Evolutionary conservation across 441 rosid genomes (phyloP).

Genomic region (Pelargonium australe): DNA sequence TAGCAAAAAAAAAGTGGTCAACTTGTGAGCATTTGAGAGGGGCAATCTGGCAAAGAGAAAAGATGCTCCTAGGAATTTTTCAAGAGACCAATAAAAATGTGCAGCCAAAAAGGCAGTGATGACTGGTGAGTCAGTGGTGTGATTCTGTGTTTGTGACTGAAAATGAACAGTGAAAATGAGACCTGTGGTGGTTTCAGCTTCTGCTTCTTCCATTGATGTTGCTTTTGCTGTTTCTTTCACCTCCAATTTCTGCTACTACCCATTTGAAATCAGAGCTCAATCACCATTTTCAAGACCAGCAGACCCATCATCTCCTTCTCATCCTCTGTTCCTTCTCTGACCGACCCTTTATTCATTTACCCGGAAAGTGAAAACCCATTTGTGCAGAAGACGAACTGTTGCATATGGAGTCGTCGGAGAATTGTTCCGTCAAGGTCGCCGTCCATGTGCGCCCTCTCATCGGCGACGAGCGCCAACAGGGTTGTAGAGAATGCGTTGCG

Average conservation of each 20-base stretch:
- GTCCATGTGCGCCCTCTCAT: constrained; percentile 59
- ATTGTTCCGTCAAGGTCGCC: constrained; percentile 55
- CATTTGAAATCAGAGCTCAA: neutral
- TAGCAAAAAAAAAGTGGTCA: too few relatives aligned
- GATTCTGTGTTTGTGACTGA: neutral
- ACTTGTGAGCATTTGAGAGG: neutral
- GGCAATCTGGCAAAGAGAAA: neutral
- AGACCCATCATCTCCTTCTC: neutral
- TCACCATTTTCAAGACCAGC: neutral
- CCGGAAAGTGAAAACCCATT: neutral
- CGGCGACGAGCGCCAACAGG: constrained; percentile 53
- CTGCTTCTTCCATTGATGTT: too few relatives aligned
- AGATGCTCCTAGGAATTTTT: neutral
- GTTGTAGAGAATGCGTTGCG: constrained; percentile 58
- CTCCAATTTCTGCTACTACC: neutral
- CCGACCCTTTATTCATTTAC: neutral
- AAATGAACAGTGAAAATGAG: neutral
- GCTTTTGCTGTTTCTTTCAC: too few relatives aligned
- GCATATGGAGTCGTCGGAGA: constrained; percentile 35
- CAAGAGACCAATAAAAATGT: neutral
- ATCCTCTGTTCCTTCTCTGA: too few relatives aligned
- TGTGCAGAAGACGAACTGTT: neutral
- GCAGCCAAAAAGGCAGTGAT: neutral
- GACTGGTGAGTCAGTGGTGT: neutral
- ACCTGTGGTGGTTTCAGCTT: neutral